Conservation (phyloP, 768 basidiomycete species). For the Mycena alexandri region DNA sequence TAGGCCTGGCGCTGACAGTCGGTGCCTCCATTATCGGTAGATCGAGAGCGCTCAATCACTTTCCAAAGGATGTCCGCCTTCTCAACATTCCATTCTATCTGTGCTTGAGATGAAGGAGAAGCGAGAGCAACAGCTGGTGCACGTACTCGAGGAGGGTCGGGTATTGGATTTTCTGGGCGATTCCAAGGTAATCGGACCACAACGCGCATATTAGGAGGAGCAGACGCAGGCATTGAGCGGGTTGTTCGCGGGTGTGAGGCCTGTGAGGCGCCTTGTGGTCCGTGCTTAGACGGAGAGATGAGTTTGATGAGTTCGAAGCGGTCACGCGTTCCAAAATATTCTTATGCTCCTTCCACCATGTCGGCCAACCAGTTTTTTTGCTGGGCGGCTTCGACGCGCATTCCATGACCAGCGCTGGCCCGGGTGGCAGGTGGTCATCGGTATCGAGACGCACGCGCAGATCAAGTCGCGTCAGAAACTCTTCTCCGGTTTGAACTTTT, state of each 20-base stretch:
- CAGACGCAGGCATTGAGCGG: slow-evolving; percentile 47
- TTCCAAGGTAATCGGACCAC: slow-evolving; percentile 85
- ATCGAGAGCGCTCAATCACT: slow-evolving; percentile 83
- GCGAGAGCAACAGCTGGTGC: slow-evolving; percentile 8
- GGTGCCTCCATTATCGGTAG: slow-evolving; percentile 77
- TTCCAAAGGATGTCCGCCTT: slow-evolving; percentile 92
- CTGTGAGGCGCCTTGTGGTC: too few relatives aligned
- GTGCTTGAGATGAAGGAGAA: slow-evolving; percentile 34
- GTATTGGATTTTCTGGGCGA: slow-evolving; percentile 75
- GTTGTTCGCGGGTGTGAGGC: background rate
- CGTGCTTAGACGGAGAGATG: background rate
- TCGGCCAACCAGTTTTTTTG: slow-evolving; percentile 20
- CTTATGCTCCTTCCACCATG: slow-evolving; percentile 36
- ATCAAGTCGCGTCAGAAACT: slow-evolving; percentile 90
- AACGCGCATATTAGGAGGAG: slow-evolving; percentile 67
- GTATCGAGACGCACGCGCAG: slow-evolving; percentile 96
- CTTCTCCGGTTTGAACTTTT: slow-evolving; percentile 71
- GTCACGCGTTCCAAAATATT: slow-evolving; percentile 24
- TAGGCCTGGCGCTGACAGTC: slow-evolving; percentile 71
- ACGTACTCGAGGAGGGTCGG: slow-evolving; percentile 79
- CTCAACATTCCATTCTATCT: slow-evolving; percentile 90
- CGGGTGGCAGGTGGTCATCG: slow-evolving; percentile 91
- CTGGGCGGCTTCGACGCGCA: slow-evolving; percentile 27
- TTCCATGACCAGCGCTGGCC: slow-evolving; percentile 70
- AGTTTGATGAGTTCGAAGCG: slow-evolving; percentile 8